Evolutionary conservation across 345 rosid genomes (phyloP), one percentile per base, ranked within the genome.

Genomic region (Boechera stricta): DNA sequence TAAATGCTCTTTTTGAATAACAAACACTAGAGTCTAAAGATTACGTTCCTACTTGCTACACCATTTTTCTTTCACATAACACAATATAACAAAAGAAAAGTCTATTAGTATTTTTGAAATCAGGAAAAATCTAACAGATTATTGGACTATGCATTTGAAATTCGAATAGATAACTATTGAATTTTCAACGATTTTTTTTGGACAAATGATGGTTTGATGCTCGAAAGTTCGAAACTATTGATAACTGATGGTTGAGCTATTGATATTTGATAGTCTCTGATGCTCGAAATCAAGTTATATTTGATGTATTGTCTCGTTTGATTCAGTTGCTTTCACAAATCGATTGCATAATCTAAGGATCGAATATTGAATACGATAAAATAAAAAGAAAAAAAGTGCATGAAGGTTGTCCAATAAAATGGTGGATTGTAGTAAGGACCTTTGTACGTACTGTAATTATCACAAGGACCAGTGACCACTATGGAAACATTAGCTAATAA

Each of bases 1-100:
- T 49, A 33, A 69, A 24, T 69, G 69, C 10, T 52, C 26, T 67
- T 49, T 56, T 60, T 59, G 24, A 61, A 51, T 69, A 41, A 60
- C 64, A 69, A 69, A 41, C 69, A 21, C 47, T 49, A 29, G 60
- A 69, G 38, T 60, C 69, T 68, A 21, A 61, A 67, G 67, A 21
- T 67, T 52, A 69, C 74, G 33, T 76, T 68, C 79, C 67, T 67
- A 67, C 79, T 75, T 60, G 75, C 66, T 71, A 71, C 67, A 61
- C 58, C 45, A 71, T 59, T 26, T 59, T 47, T 13, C 4, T 7
- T 71, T 31, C 32, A 41, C 32, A 38, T 13, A 68, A 69, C 53
- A 41, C 54, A 39, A 33, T 10, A 35, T 6, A 31, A 58, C 10
- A 2, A 18, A 33, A 18, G 4, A 8, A 69, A n/a, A 9, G 52